Percentiles rank a stretch among this genome's conserved stretches.
phyloP scores from a whole-genome alignment of 192 early-diverging fungal species.

The Coemansia sp. region DNA sequence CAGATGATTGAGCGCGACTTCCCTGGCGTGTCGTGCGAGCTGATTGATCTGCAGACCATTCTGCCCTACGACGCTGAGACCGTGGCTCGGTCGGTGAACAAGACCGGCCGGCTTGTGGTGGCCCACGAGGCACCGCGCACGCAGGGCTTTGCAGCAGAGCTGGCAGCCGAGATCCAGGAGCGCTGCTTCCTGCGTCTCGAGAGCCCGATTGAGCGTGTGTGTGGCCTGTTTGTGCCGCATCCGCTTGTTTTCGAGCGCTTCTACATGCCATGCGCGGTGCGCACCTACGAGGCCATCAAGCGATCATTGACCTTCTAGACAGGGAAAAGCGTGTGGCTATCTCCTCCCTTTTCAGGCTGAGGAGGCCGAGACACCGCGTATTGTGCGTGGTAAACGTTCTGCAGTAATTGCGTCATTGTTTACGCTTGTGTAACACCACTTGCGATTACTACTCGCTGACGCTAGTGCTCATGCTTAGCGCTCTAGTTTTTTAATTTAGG shows the following conservation, averaged over 20 bases:
- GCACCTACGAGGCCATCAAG: slow-evolving; percentile 88
- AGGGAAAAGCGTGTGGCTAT: not conserved
- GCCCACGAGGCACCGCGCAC: slow-evolving; percentile 93
- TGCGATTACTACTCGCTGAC: not conserved
- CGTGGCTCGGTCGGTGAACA: slow-evolving; percentile 85
- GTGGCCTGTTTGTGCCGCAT: slow-evolving; percentile 89
- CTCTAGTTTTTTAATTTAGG: no score
- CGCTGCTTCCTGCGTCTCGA: slow-evolving; percentile 90
- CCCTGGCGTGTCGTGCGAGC: slow-evolving; percentile 82
- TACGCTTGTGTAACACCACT: not conserved
- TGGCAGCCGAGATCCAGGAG: slow-evolving; percentile 87
- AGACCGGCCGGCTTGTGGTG: slow-evolving; percentile 89
- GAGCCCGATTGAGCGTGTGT: slow-evolving; percentile 87
- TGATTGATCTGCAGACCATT: slow-evolving; percentile 92
- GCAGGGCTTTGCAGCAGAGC: slow-evolving; percentile 88
- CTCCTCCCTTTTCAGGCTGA: no score
- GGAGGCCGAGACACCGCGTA: no score
- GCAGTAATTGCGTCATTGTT: not conserved
- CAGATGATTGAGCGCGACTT: slow-evolving; percentile 82
- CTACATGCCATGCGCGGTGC: slow-evolving; percentile 84
- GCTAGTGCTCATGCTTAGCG: not conserved
- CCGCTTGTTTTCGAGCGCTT: slow-evolving; percentile 92
- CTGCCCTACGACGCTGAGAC: slow-evolving; percentile 92
- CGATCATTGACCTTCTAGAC: slow-evolving; percentile 68
- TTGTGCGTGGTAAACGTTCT: not conserved